Evolutionary conservation across 116 monocot genomes (phyloP), one percentile per base, ranked within the genome.

Genomic region (Iris pallida): DNA sequence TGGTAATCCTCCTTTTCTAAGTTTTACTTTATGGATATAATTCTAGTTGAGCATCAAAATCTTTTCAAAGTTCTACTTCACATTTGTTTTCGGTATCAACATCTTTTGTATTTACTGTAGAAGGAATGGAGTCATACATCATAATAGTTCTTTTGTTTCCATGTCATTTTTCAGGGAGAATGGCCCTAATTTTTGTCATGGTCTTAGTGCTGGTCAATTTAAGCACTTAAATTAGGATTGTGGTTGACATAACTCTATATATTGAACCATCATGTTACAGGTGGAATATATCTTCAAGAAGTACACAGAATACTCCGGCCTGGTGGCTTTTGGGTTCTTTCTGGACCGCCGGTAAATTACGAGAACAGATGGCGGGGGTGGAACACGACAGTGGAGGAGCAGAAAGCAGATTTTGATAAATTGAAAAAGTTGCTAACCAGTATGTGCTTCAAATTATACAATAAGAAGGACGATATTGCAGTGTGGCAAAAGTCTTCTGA

Each of bases 361-460:
- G 76, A 96, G 75, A 87, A 89, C 62, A 72, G 91, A 20, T 96
- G 91, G 91, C 75, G 76, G n/a, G 96, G 96, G 44, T 96, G 96
- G 96, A 87, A 96, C 71, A 96, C 96, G 10, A 96, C 96, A 57
- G 69, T 79, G 14, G 80, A 80, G 44, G 89, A 82, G 42, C 91
- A 96, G 73, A 89, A 91, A 70, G 51, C 84, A 49, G 85, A 96
- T 70, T 84, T 89, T 63, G 78, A 91, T 71, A 79, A 83, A 19
- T 65, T 96, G 42, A 91, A 91, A 61, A 88, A 80, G 76, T 66
- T 86, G 57, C 76, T 96, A 18, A 85, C 78, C 2, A 81, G 75
- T 81, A 85, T 96, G 96, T 96, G 96, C 75, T 96, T 96, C 77
- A 96, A 86, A 76, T 72, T 91, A 42, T 91, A 91, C 79, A 88